These are phyloP conservation scores for Aspergillus steynii DNA, from an alignment of 495 filamentous ascomycete genomes.

Conservation along the genomic window DNA sequence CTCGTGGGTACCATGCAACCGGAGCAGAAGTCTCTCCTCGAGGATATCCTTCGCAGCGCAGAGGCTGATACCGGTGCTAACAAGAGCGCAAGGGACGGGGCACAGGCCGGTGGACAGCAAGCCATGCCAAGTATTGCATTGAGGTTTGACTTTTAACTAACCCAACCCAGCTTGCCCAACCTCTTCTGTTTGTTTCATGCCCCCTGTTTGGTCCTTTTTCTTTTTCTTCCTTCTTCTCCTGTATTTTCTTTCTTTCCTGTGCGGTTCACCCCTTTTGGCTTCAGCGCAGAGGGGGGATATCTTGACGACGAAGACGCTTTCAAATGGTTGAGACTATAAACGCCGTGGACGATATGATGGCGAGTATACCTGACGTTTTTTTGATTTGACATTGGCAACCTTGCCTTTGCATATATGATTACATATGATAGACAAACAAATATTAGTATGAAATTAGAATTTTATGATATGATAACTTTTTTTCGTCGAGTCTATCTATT, in stretches of 20 bases:
- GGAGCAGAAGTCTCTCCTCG: constrained; percentile 73
- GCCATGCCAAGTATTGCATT: constrained; percentile 84
- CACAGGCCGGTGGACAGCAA: constrained; percentile 46
- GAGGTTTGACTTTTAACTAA: constrained; percentile 79
- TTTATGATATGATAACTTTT: background rate
- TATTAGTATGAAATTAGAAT: background rate
- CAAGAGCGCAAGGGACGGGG: constrained; percentile 32
- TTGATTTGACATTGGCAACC: background rate
- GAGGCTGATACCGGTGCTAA: constrained; percentile 35
- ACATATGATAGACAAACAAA: background rate
- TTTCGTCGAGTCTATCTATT: background rate
- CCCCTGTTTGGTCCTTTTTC: background rate
- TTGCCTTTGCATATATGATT: background rate
- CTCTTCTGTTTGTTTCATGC: constrained; percentile 1
- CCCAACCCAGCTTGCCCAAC: too few relatives aligned
- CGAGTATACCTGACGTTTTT: background rate
- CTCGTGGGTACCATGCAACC: constrained; percentile 72
- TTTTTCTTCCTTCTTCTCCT: background rate
- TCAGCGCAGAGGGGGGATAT: background rate
- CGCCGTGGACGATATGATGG: background rate
- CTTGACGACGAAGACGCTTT: background rate
- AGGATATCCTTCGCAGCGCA: constrained; percentile 73
- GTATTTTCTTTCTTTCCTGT: background rate
- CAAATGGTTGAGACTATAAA: background rate
- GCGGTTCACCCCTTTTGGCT: background rate